Evolutionary conservation across 192 early-diverging fungal genomes (phyloP).

Genomic region (Dimargaris cristalligena): DNA sequence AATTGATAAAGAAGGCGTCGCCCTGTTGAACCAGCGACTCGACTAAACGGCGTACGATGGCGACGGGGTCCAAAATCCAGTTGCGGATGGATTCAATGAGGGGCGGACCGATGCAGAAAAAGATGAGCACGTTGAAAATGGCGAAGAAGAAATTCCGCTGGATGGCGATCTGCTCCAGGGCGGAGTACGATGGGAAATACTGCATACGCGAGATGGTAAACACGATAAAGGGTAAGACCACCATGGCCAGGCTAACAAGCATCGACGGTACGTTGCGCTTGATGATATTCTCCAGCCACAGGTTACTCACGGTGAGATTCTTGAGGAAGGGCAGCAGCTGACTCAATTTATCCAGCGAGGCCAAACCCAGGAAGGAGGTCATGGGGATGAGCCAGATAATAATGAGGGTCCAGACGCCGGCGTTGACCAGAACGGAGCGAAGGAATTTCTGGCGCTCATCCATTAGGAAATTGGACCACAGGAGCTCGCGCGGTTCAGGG

Average conservation of each 20-base stretch:
- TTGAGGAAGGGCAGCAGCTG: conserved; percentile 28
- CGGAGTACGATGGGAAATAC: conserved; percentile 34
- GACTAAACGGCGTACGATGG: conserved; percentile 29
- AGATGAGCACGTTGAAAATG: conserved; percentile 44
- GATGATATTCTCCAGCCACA: conserved; percentile 31
- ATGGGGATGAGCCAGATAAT: conserved; percentile 50
- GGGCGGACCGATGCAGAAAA: conserved; percentile 37
- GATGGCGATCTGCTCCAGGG: conserved; percentile 34
- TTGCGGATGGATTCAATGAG: conserved; percentile 32
- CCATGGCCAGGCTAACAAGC: conserved; percentile 32
- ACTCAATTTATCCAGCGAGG: conserved; percentile 30
- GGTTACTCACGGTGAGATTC: conserved; percentile 21
- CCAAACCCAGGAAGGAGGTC: conserved; percentile 34
- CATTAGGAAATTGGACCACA: conserved; percentile 34
- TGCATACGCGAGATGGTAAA: conserved; percentile 41
- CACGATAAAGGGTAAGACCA: conserved; percentile 24
- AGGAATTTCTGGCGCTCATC: conserved; percentile 24
- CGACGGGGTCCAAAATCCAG: conserved; percentile 29
- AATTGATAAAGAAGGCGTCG: conserved; percentile 43
- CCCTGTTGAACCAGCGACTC: conserved; percentile 30
- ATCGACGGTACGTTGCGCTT: conserved; percentile 28
- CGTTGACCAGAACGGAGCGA: conserved; percentile 25
- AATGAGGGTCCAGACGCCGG: conserved; percentile 33
- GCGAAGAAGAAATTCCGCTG: conserved; percentile 39
- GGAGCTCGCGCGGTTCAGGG: conserved; percentile 43